Conservation (phyloP, 2,329 filamentous ascomycete species). For the Curvularia verruculosa region DNA sequence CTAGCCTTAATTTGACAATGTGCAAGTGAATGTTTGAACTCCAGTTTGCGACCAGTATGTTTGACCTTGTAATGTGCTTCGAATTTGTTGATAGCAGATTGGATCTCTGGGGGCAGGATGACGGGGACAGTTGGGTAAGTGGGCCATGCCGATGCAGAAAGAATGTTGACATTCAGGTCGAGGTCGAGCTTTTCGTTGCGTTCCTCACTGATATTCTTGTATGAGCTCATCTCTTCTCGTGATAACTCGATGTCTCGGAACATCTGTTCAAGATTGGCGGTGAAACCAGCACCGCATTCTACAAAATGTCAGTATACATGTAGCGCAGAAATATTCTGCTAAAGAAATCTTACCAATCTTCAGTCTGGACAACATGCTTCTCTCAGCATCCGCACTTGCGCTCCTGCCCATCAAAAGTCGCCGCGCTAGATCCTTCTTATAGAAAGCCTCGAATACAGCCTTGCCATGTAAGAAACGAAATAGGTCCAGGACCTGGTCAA, state of each 20-base stretch:
- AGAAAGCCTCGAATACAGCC: constrained; percentile 97
- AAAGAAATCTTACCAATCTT: constrained; percentile 64
- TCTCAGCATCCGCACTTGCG: constrained; percentile 91
- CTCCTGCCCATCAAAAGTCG: constrained; percentile 89
- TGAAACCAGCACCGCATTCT: constrained; percentile 93
- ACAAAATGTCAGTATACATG: constrained; percentile 17
- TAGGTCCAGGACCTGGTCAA: constrained; percentile 90
- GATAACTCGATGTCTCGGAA: constrained; percentile 97
- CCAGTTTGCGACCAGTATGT: constrained; percentile 83
- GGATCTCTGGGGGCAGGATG: constrained; percentile 76
- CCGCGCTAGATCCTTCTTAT: constrained; percentile 95
- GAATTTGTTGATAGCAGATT: constrained; percentile 78
- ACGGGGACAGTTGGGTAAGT: constrained; percentile 80
- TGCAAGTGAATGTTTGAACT: constrained; percentile 92
- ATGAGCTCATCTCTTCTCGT: constrained; percentile 89
- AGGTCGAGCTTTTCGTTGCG: constrained; percentile 63
- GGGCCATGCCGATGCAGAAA: constrained; percentile 93
- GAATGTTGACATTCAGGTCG: constrained; percentile 83
- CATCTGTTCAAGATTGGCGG: constrained; percentile 98
- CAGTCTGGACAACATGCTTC: constrained; percentile 90
- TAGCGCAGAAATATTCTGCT: background rate
- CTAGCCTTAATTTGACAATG: constrained; percentile 84
- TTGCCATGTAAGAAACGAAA: constrained; percentile 98
- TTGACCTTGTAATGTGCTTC: constrained; percentile 86
- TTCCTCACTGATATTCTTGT: constrained; percentile 71